Base-by-base conservation (phyloP, 495 filamentous ascomycete species). In the Trichoderma virens region DNA sequence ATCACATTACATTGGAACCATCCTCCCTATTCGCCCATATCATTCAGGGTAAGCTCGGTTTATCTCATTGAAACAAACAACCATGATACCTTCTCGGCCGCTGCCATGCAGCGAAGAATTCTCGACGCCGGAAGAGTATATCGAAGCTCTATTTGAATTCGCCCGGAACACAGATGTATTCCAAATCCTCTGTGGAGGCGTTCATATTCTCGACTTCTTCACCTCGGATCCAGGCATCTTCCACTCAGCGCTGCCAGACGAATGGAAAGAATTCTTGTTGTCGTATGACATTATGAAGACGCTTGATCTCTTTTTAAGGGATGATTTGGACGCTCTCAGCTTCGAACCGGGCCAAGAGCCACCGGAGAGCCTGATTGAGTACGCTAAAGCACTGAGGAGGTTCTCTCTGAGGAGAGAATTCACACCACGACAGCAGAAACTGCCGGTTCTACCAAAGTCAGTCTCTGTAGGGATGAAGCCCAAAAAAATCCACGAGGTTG, bases 181-280 rank as follows among this genome's bases (percentile, higher is more conserved):
- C 70, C 89, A 89, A 68, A 89, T 87, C 51, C 80, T 98, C 61
- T 96, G 92, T 71, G 95, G 94, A 62, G 92, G 93, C 38, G 88
- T 98, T 3, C 94, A 98, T 72, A 91, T 98, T 63, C 81, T 97
- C 60, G 94, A 98, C 70, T 98, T 98, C 76, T 88, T 97, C 75
- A 97, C 92, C n/a, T 83, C 84, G 60, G 85, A 91, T 23, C 89
- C 90, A 20, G 78, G 78, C 72, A 78, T 97, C 0, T 97, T 96
- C 72, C 81, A 85, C 45, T 75, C 79, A 3, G 79, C 91, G 2
- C 75, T 98, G 14, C 91, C 92, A 1, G 69, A 83, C 70, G 84
- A 90, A 69, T 98, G 94, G 94, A 83, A 88, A 62, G 65, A 78
- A 2, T 98, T 89, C 78, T 88, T 98, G 64, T 73, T 88, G 35